A percentile compares a stretch with the other conserved stretches of the same genome.
Conservation (phyloP, 306 rosid genomes). For the Cicer bijugum region DNA sequence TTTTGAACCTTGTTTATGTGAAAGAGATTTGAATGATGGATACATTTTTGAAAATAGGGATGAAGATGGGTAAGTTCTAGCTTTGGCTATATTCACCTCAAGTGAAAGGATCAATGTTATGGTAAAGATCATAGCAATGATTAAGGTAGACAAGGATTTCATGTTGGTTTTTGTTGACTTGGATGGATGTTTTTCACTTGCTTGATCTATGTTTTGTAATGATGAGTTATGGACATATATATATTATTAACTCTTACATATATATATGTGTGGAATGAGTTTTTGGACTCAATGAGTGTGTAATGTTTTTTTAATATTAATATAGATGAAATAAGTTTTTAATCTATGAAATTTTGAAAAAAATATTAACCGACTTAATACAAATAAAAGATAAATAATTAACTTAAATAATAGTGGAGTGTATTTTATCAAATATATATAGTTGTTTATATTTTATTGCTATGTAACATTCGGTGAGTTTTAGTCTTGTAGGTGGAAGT, state of each 20-base stretch:
- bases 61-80: conserved; percentile 51
- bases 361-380: too few relatives aligned
- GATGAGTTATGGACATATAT: conserved; percentile 45
- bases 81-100: conserved; percentile 47
- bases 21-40: conserved; percentile 42
- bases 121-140: conserved; percentile 50
- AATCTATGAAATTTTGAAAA: too few relatives aligned
- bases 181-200: conserved; percentile 52
- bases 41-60: conserved; percentile 43
- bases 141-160: conserved; percentile 57
- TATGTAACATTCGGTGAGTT: too few relatives aligned
- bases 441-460: too few relatives aligned
- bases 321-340: too few relatives aligned
- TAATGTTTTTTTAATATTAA: neutral
- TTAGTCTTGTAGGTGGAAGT: too few relatives aligned
- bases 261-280: too few relatives aligned
- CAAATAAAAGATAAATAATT: too few relatives aligned
- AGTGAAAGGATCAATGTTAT: conserved; percentile 55
- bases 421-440: too few relatives aligned
- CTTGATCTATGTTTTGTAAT: conserved; percentile 49
- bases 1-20: conserved; percentile 38
- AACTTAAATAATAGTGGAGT: too few relatives aligned
- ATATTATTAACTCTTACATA: neutral
- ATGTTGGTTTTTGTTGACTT: conserved; percentile 62
- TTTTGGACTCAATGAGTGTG: neutral